Base-by-base conservation (phyloP, 2,329 filamentous ascomycete species). In the Nothophaeocryptopus gaeumannii region DNA sequence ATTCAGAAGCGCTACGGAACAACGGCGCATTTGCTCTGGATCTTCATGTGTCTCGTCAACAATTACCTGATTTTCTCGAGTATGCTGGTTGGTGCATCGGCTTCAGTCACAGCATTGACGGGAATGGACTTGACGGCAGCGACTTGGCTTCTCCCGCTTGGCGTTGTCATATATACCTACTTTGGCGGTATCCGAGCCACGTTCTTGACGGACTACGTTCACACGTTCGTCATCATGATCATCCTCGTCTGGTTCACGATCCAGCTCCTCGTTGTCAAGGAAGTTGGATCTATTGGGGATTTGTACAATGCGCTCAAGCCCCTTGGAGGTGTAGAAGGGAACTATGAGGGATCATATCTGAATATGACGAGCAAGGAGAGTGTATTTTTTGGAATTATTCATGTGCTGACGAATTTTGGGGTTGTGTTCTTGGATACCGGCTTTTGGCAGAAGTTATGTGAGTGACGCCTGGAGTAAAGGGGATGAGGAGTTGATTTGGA, bases 401-500 rank as follows among this genome's bases (percentile, higher is more conserved):
- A 14, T 12, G 37, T 39, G 5, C 12, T 13, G 4, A 32, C 47
- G 3, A 47, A 47, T 34, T 51, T 50, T 29, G 48, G 31, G 45
- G 60, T 53, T 0, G 69, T 72, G 2, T 73, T 73, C 36, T 60
- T 73, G 0, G 71, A 74, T 44, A 68, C 72, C 55, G 72, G 68
- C 5, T 75, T 74, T 54, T 75, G 69, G 70, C 72, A 75, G 53
- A 63, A 70, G 15, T n/a, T n/a, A n/a, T n/a, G 47, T 72, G n/a
- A n/a, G n/a, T n/a, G n/a, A n/a, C n/a, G n/a, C n/a, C n/a, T n/a
- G n/a, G n/a, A n/a, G n/a, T n/a, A n/a, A n/a, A n/a, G n/a, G n/a
- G n/a, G n/a, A n/a, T n/a, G n/a, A n/a, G n/a, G n/a, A n/a, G n/a
- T n/a, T n/a, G n/a, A n/a, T n/a, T n/a, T n/a, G n/a, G n/a, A n/a